Evolutionary conservation across 2,329 filamentous ascomycete species (phyloP).

Genomic region (Trichoderma atroviride): DNA sequence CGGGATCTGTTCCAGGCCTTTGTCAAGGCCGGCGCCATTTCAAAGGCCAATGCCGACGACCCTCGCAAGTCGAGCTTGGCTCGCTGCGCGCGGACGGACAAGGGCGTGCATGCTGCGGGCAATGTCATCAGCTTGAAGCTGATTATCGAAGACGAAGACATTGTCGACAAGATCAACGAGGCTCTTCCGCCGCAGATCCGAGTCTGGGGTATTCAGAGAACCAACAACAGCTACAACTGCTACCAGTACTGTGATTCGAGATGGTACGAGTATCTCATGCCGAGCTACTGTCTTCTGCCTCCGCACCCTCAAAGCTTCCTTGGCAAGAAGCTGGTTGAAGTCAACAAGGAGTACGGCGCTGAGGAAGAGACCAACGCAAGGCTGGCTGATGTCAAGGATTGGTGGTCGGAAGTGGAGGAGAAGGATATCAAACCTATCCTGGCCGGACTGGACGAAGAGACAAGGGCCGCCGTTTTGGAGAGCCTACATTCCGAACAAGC

Average conservation of each 20-base stretch:
- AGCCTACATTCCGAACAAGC: conserved; percentile 54
- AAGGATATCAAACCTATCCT: conserved; percentile 74
- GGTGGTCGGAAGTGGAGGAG: conserved; percentile 83
- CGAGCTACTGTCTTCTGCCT: conserved; percentile 87
- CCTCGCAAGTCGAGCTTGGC: conserved; percentile 95
- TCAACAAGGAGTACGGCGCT: conserved; percentile 72
- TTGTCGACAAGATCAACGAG: conserved; percentile 89
- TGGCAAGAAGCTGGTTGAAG: conserved; percentile 78
- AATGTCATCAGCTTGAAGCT: conserved; percentile 95
- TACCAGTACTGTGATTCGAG: conserved; percentile 94
- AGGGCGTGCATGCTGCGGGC: conserved; percentile 93
- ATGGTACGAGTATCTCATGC: conserved; percentile 97
- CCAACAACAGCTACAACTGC: conserved; percentile 88
- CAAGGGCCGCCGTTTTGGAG: conserved; percentile 64
- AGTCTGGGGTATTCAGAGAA: conserved; percentile 90
- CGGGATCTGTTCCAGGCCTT: conserved; percentile 93
- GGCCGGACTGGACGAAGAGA: conserved; percentile 63
- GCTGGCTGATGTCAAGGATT: conserved; percentile 76
- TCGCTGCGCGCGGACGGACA: conserved; percentile 93
- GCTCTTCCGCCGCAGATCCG: conserved; percentile 85
- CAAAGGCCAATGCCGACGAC: conserved; percentile 94
- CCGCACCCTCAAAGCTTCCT: conserved; percentile 88
- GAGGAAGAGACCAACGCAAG: conserved; percentile 68
- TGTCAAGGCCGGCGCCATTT: conserved; percentile 87
- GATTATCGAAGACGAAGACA: conserved; percentile 87